phyloP scores from a whole-genome alignment of 345 rosid genomes.

The thale cress (Arabidopsis thaliana) region DNA sequence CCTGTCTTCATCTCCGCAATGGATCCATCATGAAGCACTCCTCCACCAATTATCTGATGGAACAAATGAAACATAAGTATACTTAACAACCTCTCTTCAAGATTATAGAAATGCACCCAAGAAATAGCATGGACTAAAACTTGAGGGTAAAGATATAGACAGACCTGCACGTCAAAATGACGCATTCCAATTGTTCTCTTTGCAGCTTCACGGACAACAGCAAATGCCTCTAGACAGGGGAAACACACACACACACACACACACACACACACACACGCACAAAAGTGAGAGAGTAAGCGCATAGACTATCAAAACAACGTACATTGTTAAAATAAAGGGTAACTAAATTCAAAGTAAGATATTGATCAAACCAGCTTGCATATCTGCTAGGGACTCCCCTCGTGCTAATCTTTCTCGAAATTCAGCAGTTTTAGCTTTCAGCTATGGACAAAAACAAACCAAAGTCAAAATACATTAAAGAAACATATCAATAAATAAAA shows the following conservation, averaged over 20 bases:
- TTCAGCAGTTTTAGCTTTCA: constrained; percentile 78
- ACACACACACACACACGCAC: background rate
- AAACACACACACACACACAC: background rate
- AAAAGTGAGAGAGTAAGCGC: constrained; percentile 18
- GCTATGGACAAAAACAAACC: constrained; percentile 44
- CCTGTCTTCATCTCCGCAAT: constrained; percentile 99
- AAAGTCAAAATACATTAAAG: constrained; percentile 5
- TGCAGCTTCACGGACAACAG: constrained; percentile 97
- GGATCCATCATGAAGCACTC: constrained; percentile 96
- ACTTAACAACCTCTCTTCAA: constrained; percentile 30
- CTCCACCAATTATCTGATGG: constrained; percentile 90
- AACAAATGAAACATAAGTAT: constrained; percentile 30
- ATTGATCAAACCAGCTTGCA: constrained; percentile 74
- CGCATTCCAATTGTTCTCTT: constrained; percentile 98
- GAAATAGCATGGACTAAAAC: constrained; percentile 5
- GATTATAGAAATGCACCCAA: constrained; percentile 9
- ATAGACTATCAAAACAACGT: constrained; percentile 7
- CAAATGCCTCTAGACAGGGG: constrained; percentile 73
- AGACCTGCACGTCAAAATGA: constrained; percentile 98
- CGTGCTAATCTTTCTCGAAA: constrained; percentile 66
- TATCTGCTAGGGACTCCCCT: constrained; percentile 76
- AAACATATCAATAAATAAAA: constrained; percentile 12
- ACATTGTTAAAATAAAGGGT: background rate
- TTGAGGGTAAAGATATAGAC: constrained; percentile 3
- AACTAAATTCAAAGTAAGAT: constrained; percentile 1